Conservation (phyloP, 768 basidiomycete genomes). For the Pleurotus tuber-regium region DNA sequence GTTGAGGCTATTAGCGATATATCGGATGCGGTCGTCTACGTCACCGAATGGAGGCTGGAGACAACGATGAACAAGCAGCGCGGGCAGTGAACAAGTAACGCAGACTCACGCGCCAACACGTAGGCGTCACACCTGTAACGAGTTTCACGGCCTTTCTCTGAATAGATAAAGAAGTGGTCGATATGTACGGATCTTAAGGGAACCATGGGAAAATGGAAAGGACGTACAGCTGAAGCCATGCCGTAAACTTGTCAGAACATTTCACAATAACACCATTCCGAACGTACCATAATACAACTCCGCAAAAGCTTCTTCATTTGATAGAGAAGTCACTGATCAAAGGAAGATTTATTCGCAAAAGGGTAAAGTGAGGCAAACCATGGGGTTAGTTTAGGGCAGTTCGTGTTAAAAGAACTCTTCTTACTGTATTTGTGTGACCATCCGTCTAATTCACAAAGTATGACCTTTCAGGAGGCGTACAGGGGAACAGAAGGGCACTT, state of each 20-base stretch:
- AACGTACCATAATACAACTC: slow-evolving; percentile 72
- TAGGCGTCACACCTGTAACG: slow-evolving; percentile 53
- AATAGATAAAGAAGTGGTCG: neutral
- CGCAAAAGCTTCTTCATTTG: slow-evolving; percentile 67
- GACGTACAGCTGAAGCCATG: neutral
- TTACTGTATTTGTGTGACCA: slow-evolving; percentile 58
- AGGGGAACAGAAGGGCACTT: slow-evolving; percentile 26
- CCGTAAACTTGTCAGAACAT: neutral
- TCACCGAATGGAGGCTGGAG: slow-evolving; percentile 62
- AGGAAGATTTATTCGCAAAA: too few relatives aligned
- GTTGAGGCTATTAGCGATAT: slow-evolving; percentile 64
- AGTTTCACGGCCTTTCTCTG: slow-evolving; percentile 56
- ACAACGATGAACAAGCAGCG: neutral
- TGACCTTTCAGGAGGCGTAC: neutral
- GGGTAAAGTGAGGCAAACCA: too few relatives aligned
- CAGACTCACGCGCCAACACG: slow-evolving; percentile 53
- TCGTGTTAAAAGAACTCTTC: slow-evolving; percentile 18
- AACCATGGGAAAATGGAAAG: neutral
- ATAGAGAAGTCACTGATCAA: slow-evolving; percentile 57
- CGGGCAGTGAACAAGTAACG: neutral
- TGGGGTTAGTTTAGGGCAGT: too few relatives aligned
- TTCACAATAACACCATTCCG: neutral
- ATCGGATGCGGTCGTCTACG: slow-evolving; percentile 73
- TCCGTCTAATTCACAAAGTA: slow-evolving; percentile 34
- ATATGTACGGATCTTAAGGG: too few relatives aligned